A percentile compares a stretch with the other conserved stretches of the same genome.
These are phyloP conservation scores for Trichoderma atroviride DNA, from an alignment of 2,329 filamentous ascomycete species.

Conservation along the genomic window DNA sequence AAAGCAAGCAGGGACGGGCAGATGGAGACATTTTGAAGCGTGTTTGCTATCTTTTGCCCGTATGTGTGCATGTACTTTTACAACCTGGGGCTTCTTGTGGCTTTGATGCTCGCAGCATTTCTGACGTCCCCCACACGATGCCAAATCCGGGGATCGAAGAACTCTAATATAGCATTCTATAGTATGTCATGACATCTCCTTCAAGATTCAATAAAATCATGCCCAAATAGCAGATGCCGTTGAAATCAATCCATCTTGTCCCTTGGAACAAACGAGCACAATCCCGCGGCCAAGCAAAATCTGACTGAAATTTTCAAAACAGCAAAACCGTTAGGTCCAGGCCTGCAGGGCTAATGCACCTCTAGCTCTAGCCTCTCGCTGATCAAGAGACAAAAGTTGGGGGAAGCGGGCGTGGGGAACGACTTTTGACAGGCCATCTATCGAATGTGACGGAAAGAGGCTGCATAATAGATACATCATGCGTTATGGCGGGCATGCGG, in stretches of 20 bases:
- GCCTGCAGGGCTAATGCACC: background rate
- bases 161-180: background rate
- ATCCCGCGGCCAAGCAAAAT: background rate
- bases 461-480: background rate
- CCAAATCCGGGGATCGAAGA: background rate
- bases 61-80: background rate
- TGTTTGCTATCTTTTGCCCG: background rate
- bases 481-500: background rate
- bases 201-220: background rate
- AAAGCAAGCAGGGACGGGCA: background rate
- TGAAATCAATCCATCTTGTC: background rate
- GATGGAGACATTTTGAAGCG: background rate
- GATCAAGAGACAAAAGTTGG: background rate
- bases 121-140: background rate
- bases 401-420: background rate
- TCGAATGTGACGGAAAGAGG: background rate
- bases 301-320: background rate
- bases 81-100: background rate
- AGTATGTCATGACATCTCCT: background rate
- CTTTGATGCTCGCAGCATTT: background rate
- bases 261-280: background rate
- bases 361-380: slow-evolving; percentile 7
- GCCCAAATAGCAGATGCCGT: background rate
- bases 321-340: background rate
- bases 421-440: background rate